Evolutionary conservation across 1,284 basidiomycete genomes (phyloP).

Genomic region (Phellopilus nigrolimitatus): DNA sequence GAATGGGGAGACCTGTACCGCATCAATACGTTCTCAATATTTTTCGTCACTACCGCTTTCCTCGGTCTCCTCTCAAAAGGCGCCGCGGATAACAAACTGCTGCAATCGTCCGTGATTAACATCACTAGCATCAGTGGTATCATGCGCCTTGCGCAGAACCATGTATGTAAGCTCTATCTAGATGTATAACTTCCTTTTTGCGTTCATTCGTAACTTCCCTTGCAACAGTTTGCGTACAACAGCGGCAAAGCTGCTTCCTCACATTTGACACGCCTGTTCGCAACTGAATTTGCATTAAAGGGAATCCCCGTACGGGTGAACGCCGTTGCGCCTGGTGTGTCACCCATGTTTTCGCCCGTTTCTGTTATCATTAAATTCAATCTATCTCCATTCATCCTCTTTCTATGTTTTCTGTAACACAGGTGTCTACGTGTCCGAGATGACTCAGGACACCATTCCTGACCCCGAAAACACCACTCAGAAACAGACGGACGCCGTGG

Average conservation of each 20-base stretch:
- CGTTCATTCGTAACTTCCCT: background rate
- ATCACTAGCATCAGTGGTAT: conserved; percentile 72
- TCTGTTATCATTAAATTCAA: background rate
- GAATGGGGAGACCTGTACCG: conserved; percentile 56
- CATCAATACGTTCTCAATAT: conserved; percentile 68
- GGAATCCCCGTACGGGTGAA: conserved; percentile 66
- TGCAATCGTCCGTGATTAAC: conserved; percentile 65
- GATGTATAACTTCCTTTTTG: background rate
- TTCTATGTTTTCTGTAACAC: background rate
- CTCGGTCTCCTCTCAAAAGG: conserved; percentile 70
- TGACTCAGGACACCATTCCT: conserved; percentile 54
- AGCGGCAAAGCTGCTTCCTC: conserved; percentile 71
- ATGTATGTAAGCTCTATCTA: conserved; percentile 42
- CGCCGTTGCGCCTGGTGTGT: conserved; percentile 58
- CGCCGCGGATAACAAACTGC: conserved; percentile 49
- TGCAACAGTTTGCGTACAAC: conserved; percentile 70
- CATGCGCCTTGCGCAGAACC: conserved; percentile 64
- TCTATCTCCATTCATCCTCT: background rate
- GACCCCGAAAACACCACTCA: conserved; percentile 23
- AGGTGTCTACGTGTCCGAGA: conserved; percentile 69
- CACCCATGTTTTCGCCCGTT: conserved; percentile 16
- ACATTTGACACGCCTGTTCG: conserved; percentile 68
- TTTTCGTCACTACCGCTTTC: conserved; percentile 72
- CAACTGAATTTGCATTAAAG: conserved; percentile 69
- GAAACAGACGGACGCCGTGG: conserved; percentile 49